A percentile compares a stretch with the other conserved stretches of the same genome.
Evolutionary conservation across 2,329 filamentous ascomycete species (phyloP).

Genomic region (Coniella vitis): DNA sequence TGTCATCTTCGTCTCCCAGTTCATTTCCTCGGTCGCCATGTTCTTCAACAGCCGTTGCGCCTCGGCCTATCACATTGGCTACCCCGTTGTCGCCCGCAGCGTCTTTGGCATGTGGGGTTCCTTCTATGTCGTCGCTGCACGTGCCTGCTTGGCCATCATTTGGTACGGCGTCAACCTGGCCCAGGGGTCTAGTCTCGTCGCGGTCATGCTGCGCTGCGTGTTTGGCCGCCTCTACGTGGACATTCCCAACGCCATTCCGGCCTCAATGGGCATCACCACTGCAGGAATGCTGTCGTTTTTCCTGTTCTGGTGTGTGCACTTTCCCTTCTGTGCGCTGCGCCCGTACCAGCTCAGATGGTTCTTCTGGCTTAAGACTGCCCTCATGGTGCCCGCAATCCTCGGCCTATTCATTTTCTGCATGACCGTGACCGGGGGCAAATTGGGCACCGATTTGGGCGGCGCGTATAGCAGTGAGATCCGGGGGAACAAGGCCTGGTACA

Average conservation of each 20-base stretch:
- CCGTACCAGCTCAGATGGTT: slow-evolving; percentile 37
- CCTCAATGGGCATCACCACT: slow-evolving; percentile 31
- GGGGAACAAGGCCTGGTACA: slow-evolving; percentile 8
- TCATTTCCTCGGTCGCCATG: slow-evolving; percentile 35
- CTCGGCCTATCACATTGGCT: slow-evolving; percentile 35
- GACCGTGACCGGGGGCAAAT: slow-evolving; percentile 29
- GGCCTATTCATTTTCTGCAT: slow-evolving; percentile 30
- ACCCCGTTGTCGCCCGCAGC: slow-evolving; percentile 30
- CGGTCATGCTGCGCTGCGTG: slow-evolving; percentile 21
- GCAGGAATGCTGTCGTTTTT: slow-evolving; percentile 31
- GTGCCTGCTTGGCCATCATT: slow-evolving; percentile 33
- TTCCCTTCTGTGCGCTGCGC: slow-evolving; percentile 34
- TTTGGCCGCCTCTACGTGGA: slow-evolving; percentile 28
- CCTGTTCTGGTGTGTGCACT: slow-evolving; percentile 31
- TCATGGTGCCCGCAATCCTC: slow-evolving; percentile 29
- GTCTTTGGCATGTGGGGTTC: slow-evolving; percentile 35
- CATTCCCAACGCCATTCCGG: slow-evolving; percentile 32
- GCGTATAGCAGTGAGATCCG: slow-evolving; percentile 17
- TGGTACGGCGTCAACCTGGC: slow-evolving; percentile 29
- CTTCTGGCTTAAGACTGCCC: slow-evolving; percentile 37
- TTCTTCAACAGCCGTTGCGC: slow-evolving; percentile 37
- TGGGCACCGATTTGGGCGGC: slow-evolving; percentile 24
- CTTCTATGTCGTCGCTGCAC: slow-evolving; percentile 35
- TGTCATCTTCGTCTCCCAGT: slow-evolving; percentile 35
- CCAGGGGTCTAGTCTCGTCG: slow-evolving; percentile 17